These are phyloP conservation scores for Penicillium brasilianum DNA, from an alignment of 2,329 filamentous ascomycete species.

Conservation along the genomic window DNA sequence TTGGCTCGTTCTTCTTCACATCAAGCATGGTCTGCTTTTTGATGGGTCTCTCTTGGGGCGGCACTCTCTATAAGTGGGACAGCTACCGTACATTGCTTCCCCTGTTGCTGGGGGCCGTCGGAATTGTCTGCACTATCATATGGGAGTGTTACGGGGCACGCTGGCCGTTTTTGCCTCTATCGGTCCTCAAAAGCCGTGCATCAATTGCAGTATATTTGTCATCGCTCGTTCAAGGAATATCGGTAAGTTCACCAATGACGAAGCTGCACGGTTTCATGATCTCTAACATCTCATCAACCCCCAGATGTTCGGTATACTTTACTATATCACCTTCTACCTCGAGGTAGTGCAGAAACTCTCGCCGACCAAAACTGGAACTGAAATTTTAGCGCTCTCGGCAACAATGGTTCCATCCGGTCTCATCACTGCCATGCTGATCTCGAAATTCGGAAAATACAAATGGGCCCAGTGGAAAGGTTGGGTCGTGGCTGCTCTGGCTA, in stretches of 20 bases:
- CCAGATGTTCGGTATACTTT: constrained; percentile 17
- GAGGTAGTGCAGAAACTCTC: constrained; percentile 11
- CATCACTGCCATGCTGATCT: constrained; percentile 13
- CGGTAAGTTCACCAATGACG: not conserved
- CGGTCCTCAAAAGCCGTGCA: constrained; percentile 7
- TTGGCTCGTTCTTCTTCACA: constrained; percentile 47
- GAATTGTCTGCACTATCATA: constrained; percentile 34
- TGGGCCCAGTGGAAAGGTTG: constrained; percentile 20
- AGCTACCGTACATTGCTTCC: constrained; percentile 44
- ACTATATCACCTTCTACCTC: constrained; percentile 14
- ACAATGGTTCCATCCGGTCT: constrained; percentile 21
- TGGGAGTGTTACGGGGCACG: constrained; percentile 33
- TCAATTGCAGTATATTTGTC: constrained; percentile 11
- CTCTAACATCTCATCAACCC: not conserved
- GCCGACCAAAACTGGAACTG: constrained; percentile 6
- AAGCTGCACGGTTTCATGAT: not conserved
- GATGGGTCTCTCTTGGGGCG: constrained; percentile 48
- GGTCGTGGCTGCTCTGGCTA: constrained; percentile 11
- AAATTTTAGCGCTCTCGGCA: constrained; percentile 18
- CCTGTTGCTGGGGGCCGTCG: constrained; percentile 38
- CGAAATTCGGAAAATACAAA: constrained; percentile 16
- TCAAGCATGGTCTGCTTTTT: constrained; percentile 43
- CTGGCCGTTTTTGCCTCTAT: constrained; percentile 10
- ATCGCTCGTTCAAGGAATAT: constrained; percentile 9
- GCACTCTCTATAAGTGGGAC: constrained; percentile 44